A percentile compares a stretch with the other conserved stretches of the same genome.
Evolutionary conservation across 2,329 filamentous ascomycete genomes (phyloP).

Genomic region (Penicillium sp.): DNA sequence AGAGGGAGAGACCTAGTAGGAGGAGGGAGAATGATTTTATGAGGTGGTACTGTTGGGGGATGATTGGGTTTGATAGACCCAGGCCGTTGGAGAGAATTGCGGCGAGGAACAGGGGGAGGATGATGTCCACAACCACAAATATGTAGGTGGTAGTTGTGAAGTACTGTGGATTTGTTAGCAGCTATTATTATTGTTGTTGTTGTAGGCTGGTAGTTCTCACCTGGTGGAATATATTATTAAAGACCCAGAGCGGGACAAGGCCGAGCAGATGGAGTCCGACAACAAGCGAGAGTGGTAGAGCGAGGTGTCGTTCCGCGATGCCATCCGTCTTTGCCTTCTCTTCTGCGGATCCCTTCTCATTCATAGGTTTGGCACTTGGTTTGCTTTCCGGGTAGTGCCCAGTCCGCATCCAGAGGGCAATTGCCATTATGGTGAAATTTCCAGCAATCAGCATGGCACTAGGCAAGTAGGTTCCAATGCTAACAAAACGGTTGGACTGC

Average conservation of each 20-base stretch:
- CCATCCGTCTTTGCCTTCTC: conserved; percentile 9
- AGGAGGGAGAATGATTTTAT: conserved; percentile 89
- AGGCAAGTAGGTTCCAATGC: conserved; percentile 92
- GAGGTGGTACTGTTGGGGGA: conserved; percentile 61
- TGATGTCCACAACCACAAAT: conserved; percentile 49
- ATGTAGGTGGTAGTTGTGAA: conserved; percentile 51
- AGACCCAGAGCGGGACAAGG: conserved; percentile 71
- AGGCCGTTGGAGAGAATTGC: conserved; percentile 42
- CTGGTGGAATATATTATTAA: conserved; percentile 61
- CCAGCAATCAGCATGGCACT: conserved; percentile 94
- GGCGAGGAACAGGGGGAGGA: conserved; percentile 52
- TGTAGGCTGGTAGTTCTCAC: conserved; percentile 44
- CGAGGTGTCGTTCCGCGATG: conserved; percentile 33
- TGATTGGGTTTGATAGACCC: conserved; percentile 46
- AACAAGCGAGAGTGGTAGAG: conserved; percentile 59
- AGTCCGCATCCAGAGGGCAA: conserved; percentile 85
- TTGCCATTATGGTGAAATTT: conserved; percentile 92
- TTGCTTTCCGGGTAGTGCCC: conserved; percentile 45
- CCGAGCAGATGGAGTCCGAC: conserved; percentile 65
- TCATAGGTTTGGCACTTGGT: conserved; percentile 23
- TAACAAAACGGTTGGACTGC: conserved; percentile 85
- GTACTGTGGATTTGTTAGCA: conserved; percentile 38
- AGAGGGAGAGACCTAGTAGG: conserved; percentile 80
- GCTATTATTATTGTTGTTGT: neutral
- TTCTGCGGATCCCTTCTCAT: conserved; percentile 23